phyloP scores from a whole-genome alignment of 2,329 filamentous ascomycete species.

The Cyphellophora attinorum region DNA sequence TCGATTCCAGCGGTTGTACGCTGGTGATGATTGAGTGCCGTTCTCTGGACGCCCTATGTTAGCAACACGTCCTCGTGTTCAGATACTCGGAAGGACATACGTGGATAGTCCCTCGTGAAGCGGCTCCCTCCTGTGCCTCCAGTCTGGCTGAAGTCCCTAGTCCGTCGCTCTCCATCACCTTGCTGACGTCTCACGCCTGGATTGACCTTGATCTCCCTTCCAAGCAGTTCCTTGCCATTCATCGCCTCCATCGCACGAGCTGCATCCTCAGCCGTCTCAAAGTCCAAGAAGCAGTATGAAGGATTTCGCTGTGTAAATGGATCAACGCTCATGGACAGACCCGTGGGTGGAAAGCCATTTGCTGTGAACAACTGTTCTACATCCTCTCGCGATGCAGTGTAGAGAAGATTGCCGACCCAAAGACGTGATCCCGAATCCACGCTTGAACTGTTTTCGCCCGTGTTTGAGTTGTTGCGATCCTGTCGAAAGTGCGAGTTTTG shows the following conservation, averaged over 20 bases:
- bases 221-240: slow-evolving; percentile 44
- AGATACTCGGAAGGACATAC: too few species aligned
- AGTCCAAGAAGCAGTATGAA: slow-evolving; percentile 67
- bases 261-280: slow-evolving; percentile 48
- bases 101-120: too few species aligned
- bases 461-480: slow-evolving; percentile 9
- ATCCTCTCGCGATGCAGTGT: slow-evolving; percentile 43
- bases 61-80: too few species aligned
- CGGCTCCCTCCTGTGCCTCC: too few species aligned
- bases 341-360: slow-evolving; percentile 32
- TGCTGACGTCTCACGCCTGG: slow-evolving; percentile 50
- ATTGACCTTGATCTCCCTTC: slow-evolving; percentile 54
- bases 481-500: slow-evolving; percentile 26
- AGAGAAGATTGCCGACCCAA: slow-evolving; percentile 47
- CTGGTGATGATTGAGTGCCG: slow-evolving; percentile 11
- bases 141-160: slow-evolving; percentile 3
- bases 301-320: slow-evolving; percentile 60
- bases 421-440: slow-evolving; percentile 30
- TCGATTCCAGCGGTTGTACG: slow-evolving; percentile 34
- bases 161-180: slow-evolving; percentile 14
- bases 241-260: slow-evolving; percentile 48
- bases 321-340: slow-evolving; percentile 60
- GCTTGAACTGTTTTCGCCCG: slow-evolving; percentile 1
- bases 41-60: slow-evolving; percentile 7
- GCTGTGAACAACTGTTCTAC: slow-evolving; percentile 38